Percentiles rank a stretch among this genome's conserved stretches.
Conservation (phyloP, 2,329 filamentous ascomycete genomes). For the Nothophaeocryptopus gaeumannii region DNA sequence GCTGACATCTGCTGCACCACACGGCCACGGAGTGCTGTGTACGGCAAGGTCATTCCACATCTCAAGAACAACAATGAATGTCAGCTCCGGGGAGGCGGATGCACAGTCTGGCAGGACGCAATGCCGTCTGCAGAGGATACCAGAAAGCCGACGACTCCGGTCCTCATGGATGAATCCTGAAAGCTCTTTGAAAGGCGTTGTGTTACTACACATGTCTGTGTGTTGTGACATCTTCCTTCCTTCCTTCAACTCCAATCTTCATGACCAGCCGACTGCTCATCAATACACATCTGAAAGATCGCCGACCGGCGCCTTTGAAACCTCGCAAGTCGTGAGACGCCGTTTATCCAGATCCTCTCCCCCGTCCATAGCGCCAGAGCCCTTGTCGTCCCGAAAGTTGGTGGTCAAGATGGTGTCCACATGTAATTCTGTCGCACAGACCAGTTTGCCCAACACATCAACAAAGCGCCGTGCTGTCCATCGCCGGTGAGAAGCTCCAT, state of each 20-base stretch:
- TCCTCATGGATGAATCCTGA: neutral
- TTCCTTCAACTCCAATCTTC: too few relatives aligned
- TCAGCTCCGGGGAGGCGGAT: neutral
- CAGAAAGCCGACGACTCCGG: neutral
- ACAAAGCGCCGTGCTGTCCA: conserved; percentile 15
- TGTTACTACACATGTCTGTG: too few relatives aligned
- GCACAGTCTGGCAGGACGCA: neutral
- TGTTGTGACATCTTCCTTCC: too few relatives aligned
- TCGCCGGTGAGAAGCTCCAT: neutral
- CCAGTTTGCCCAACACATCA: conserved; percentile 6
- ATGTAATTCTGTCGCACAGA: too few relatives aligned
- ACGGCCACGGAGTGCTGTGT: too few relatives aligned
- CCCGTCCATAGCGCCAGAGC: neutral
- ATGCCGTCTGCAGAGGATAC: neutral
- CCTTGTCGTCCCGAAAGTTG: conserved; percentile 4
- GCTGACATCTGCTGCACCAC: too few relatives aligned
- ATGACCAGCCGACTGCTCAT: too few relatives aligned
- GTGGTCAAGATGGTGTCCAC: too few relatives aligned
- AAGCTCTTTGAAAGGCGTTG: too few relatives aligned
- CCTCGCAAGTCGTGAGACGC: conserved; percentile 18
- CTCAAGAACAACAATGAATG: neutral
- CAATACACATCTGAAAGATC: too few relatives aligned
- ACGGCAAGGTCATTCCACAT: too few relatives aligned
- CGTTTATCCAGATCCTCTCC: neutral
- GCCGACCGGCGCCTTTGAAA: neutral